phyloP scores from a whole-genome alignment of 2,329 filamentous ascomycete genomes.

The Aureobasidium leucospermi region DNA sequence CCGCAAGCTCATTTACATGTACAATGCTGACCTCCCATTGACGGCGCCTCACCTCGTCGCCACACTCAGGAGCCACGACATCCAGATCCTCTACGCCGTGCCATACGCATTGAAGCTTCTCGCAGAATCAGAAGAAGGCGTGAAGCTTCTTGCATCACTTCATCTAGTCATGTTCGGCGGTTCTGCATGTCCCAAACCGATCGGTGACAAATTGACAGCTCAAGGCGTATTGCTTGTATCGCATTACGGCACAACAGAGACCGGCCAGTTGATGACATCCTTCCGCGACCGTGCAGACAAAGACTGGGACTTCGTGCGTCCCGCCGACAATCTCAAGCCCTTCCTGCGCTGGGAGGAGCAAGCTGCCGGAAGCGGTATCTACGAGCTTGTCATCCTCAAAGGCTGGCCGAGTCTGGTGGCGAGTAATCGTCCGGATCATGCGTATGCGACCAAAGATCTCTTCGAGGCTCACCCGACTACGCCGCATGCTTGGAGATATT shows the following conservation, averaged over 20 bases:
- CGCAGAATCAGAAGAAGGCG: conserved; percentile 47
- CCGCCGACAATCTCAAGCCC: conserved; percentile 32
- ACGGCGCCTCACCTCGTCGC: conserved; percentile 28
- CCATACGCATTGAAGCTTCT: conserved; percentile 57
- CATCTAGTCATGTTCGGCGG: conserved; percentile 22
- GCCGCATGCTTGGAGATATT: conserved; percentile 35
- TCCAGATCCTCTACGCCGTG: conserved; percentile 52
- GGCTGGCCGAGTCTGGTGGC: conserved; percentile 21
- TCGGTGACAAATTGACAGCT: conserved; percentile 20
- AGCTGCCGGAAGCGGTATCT: conserved; percentile 28
- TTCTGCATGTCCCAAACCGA: conserved; percentile 21
- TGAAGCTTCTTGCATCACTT: conserved; percentile 14
- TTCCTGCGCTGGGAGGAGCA: conserved; percentile 31
- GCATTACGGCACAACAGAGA: conserved; percentile 44
- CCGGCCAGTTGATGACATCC: conserved; percentile 53
- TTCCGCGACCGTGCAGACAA: conserved; percentile 43
- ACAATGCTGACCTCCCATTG: conserved; percentile 47
- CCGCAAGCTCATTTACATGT: conserved; percentile 43
- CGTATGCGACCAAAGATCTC: conserved; percentile 40
- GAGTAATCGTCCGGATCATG: conserved; percentile 38
- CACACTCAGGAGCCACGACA: conserved; percentile 19
- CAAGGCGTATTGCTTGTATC: conserved; percentile 20
- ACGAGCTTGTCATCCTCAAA: conserved; percentile 29
- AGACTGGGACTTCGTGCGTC: conserved; percentile 52
- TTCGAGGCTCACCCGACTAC: conserved; percentile 35